phyloP scores from a whole-genome alignment of 2,329 filamentous ascomycete species.

The Beauveria sp. region DNA sequence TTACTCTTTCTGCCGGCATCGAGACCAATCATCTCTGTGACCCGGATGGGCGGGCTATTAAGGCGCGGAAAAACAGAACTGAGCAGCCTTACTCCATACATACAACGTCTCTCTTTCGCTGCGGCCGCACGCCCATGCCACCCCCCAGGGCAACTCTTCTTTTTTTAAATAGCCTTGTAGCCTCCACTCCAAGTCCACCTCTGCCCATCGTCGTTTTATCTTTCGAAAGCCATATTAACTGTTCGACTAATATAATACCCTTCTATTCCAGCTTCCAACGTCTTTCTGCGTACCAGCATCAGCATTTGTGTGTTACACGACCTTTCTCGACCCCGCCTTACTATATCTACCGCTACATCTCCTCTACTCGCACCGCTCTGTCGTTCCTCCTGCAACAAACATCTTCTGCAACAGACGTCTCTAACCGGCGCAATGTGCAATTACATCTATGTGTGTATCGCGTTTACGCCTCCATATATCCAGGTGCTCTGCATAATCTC shows the following conservation, averaged over 20 bases:
- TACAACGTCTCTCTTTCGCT: background rate
- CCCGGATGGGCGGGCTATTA: background rate
- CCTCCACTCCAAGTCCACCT: background rate
- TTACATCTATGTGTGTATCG: slow-evolving; percentile 37
- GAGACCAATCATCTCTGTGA: slow-evolving; percentile 6
- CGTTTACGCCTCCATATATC: background rate
- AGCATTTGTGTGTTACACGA: background rate
- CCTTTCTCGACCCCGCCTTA: background rate
- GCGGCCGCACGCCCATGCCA: background rate
- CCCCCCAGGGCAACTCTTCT: background rate
- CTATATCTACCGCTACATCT: background rate
- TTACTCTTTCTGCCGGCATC: background rate
- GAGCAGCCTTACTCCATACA: background rate
- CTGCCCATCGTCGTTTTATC: background rate
- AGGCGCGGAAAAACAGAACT: background rate
- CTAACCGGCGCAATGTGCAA: slow-evolving; percentile 36
- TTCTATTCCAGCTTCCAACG: background rate
- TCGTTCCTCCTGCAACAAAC: background rate
- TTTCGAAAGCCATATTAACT: background rate
- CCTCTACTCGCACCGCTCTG: background rate
- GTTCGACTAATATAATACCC: background rate
- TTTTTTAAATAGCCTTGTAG: slow-evolving; percentile 7
- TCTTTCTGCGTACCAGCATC: background rate
- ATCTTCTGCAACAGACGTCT: background rate
- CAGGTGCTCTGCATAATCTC: background rate